Percentiles rank a stretch among this genome's conserved stretches.
phyloP scores from a whole-genome alignment of 371 early-diverging fungal species.

The Mortierella sp. region DNA sequence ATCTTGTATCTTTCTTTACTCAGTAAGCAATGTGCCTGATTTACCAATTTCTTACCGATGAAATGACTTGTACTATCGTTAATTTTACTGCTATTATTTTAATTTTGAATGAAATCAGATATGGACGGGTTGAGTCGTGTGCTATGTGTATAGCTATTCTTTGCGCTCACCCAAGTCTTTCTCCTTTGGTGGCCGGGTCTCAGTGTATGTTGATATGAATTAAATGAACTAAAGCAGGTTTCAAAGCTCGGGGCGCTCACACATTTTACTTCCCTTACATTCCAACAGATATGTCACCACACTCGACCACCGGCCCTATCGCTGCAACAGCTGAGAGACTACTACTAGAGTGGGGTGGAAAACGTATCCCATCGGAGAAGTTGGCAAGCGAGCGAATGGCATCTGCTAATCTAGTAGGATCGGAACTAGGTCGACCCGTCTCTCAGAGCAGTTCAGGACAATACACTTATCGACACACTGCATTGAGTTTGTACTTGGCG shows the following conservation, averaged over 20 bases:
- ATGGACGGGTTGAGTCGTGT: conserved; percentile 50
- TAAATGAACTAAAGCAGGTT: neutral
- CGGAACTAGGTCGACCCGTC: conserved; percentile 66
- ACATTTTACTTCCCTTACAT: too few relatives aligned
- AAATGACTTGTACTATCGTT: conserved; percentile 18
- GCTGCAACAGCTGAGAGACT: conserved; percentile 60
- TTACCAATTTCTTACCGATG: conserved; percentile 60
- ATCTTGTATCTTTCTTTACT: conserved; percentile 67
- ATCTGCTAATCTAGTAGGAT: conserved; percentile 45
- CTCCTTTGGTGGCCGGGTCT: conserved; percentile 34
- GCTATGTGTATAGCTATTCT: conserved; percentile 56
- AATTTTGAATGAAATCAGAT: conserved; percentile 12
- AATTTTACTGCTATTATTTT: neutral
- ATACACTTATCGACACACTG: conserved; percentile 80
- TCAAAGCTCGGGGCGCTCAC: neutral
- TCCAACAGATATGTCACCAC: conserved; percentile 36
- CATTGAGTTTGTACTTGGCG: conserved; percentile 80
- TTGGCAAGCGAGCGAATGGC: conserved; percentile 30
- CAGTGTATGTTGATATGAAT: conserved; percentile 30
- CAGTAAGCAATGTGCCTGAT: conserved; percentile 58
- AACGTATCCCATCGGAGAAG: conserved; percentile 54
- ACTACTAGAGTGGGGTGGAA: conserved; percentile 76
- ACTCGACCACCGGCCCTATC: conserved; percentile 26
- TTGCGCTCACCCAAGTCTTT: conserved; percentile 42
- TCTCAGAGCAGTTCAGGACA: conserved; percentile 61